phyloP scores from a whole-genome alignment of 2,329 filamentous ascomycete species.

The Xylaria sp. region DNA sequence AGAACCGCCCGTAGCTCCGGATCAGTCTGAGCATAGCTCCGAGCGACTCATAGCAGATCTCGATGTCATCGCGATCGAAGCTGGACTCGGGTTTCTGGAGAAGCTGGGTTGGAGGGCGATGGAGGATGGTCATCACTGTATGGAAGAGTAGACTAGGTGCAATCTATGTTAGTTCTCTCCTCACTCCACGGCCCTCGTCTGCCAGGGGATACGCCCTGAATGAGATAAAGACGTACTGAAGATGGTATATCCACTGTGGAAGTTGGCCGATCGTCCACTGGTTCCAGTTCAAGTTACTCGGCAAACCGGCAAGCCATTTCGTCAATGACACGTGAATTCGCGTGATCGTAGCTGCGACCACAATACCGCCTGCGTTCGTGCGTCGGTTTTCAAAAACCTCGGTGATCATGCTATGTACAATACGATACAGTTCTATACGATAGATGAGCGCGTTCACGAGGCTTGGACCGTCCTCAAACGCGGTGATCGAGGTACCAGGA shows the following conservation, averaged over 20 bases:
- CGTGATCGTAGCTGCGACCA: slow-evolving; percentile 55
- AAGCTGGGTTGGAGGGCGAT: slow-evolving; percentile 58
- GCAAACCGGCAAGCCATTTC: slow-evolving; percentile 58
- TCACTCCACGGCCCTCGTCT: not conserved
- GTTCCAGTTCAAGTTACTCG: slow-evolving; percentile 61
- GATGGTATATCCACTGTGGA: slow-evolving; percentile 57
- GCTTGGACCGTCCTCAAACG: slow-evolving; percentile 58
- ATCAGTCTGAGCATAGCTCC: slow-evolving; percentile 57
- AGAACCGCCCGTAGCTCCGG: slow-evolving; percentile 56
- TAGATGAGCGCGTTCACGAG: slow-evolving; percentile 59
- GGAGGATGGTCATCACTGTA: slow-evolving; percentile 62
- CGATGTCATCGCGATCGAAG: slow-evolving; percentile 53
- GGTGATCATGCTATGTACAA: slow-evolving; percentile 60
- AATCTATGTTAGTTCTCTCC: slow-evolving; percentile 20
- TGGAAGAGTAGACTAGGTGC: slow-evolving; percentile 56
- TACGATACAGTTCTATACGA: slow-evolving; percentile 59
- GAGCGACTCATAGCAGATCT: slow-evolving; percentile 61
- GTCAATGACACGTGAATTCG: slow-evolving; percentile 59
- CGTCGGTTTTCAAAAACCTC: slow-evolving; percentile 61
- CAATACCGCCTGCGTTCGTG: slow-evolving; percentile 52
- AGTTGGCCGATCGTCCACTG: slow-evolving; percentile 61
- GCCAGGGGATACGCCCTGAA: not conserved
- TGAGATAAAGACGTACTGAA: slow-evolving; percentile 49
- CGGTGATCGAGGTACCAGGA: slow-evolving; percentile 55
- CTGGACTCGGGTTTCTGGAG: slow-evolving; percentile 53